Evolutionary conservation across 2,329 filamentous ascomycete genomes (phyloP).

Genomic region (Colletotrichum camelliae): DNA sequence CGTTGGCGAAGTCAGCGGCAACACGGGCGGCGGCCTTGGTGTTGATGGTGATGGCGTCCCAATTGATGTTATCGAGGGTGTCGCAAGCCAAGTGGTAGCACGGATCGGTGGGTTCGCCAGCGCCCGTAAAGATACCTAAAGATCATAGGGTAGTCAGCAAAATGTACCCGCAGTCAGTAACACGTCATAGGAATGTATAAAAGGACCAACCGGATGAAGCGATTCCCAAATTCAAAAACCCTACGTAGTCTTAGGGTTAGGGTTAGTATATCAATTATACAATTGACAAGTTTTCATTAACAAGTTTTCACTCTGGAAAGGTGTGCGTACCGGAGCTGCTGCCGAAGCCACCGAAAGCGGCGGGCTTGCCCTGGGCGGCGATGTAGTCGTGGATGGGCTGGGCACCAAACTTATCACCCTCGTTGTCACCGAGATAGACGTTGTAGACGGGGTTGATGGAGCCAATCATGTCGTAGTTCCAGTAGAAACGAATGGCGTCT

Average conservation of each 20-base stretch:
- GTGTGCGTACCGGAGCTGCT: constrained; percentile 25
- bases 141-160: too few species aligned
- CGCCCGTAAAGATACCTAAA: constrained; percentile 44
- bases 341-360: constrained; percentile 38
- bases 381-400: constrained; percentile 39
- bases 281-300: too few species aligned
- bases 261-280: too few species aligned
- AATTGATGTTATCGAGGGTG: constrained; percentile 44
- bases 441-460: constrained; percentile 43
- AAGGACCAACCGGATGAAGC: constrained; percentile 29
- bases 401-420: constrained; percentile 40
- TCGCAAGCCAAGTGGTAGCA: constrained; percentile 48
- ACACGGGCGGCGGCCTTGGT: constrained; percentile 55
- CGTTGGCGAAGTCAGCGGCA: constrained; percentile 43
- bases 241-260: constrained; percentile 48
- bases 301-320: fast-evolving
- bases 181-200: too few species aligned
- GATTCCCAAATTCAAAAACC: constrained; percentile 44
- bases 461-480: constrained; percentile 77
- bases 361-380: constrained; percentile 35
- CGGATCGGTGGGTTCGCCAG: constrained; percentile 36
- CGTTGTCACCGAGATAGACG: constrained; percentile 43
- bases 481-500: constrained; percentile 68
- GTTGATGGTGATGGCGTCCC: constrained; percentile 43
- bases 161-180: too few species aligned